A percentile compares a stretch with the other conserved stretches of the same genome.
These are phyloP conservation scores for Mycena metata DNA, from an alignment of 768 basidiomycete species.

Conservation along the genomic window DNA sequence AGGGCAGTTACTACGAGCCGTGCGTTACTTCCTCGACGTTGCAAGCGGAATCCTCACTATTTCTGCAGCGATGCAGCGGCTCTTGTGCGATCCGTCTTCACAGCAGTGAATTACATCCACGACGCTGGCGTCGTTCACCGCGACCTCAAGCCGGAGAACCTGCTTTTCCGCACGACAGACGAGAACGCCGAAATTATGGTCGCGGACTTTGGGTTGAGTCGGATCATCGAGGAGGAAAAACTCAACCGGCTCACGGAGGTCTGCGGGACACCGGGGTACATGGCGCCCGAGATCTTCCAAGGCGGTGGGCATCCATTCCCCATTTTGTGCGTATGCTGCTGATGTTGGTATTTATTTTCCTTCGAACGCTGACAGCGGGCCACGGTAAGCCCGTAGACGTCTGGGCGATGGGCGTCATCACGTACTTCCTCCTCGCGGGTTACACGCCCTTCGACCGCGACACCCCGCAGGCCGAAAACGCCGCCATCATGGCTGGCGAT, in stretches of 20 bases:
- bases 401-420: constrained; percentile 99
- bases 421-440: constrained; percentile 92
- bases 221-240: constrained; percentile 86
- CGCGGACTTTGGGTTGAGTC: constrained; percentile 94
- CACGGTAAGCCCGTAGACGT: constrained; percentile 96
- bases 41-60: constrained; percentile 14
- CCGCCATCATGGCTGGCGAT: constrained; percentile 34
- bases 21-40: constrained; percentile 52
- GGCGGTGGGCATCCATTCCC: constrained; percentile 66
- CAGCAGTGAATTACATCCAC: constrained; percentile 92
- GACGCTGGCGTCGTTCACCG: constrained; percentile 93
- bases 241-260: constrained; percentile 91
- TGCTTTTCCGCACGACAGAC: constrained; percentile 89
- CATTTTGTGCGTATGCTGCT: too few species aligned
- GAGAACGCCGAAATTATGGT: constrained; percentile 97
- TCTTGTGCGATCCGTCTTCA: constrained; percentile 88
- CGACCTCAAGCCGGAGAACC: constrained; percentile 97
- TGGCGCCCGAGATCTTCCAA: constrained; percentile 97
- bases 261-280: constrained; percentile 96
- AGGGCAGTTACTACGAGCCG: constrained; percentile 97
- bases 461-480: constrained; percentile 31
- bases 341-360: not conserved
- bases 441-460: constrained; percentile 99
- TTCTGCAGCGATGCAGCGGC: constrained; percentile 83
- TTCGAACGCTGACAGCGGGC: constrained; percentile 75